phyloP scores from a whole-genome alignment of 352 stramenopile genomes.

The Globisporangium alternatum region DNA sequence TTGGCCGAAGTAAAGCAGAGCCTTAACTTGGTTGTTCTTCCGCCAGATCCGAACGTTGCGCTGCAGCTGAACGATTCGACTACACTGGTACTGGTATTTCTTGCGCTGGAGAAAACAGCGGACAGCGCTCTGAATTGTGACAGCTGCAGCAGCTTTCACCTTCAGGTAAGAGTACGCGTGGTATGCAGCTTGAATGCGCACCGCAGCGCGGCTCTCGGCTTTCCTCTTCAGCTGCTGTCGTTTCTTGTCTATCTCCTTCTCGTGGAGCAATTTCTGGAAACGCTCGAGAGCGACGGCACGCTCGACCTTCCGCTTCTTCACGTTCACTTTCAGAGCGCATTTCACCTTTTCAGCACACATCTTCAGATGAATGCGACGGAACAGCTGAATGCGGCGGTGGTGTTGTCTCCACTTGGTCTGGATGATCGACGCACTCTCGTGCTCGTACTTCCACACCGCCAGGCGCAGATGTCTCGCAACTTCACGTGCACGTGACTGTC shows the following conservation, averaged over 20 bases:
- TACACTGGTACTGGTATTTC: background rate
- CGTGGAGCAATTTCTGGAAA: slow-evolving; percentile 34
- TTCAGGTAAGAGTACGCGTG: background rate
- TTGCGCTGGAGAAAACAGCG: slow-evolving; percentile 21
- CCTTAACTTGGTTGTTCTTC: slow-evolving; percentile 4
- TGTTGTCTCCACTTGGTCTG: slow-evolving; percentile 14
- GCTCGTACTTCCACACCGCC: slow-evolving; percentile 12
- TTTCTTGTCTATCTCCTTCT: slow-evolving; percentile 26
- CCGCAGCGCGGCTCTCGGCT: slow-evolving; percentile 32
- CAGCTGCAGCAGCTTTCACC: background rate
- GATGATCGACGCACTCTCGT: slow-evolving; percentile 8
- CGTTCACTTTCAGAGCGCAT: slow-evolving; percentile 19
- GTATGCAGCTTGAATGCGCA: slow-evolving; percentile 14
- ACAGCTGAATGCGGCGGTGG: background rate
- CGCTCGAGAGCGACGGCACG: slow-evolving; percentile 28
- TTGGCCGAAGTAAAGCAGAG: slow-evolving; percentile 2
- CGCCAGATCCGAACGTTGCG: slow-evolving; percentile 14
- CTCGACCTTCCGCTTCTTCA: slow-evolving; percentile 16
- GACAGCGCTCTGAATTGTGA: slow-evolving; percentile 25
- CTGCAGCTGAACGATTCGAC: slow-evolving; percentile 9
- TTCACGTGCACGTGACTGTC: background rate
- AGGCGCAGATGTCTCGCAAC: slow-evolving; percentile 5
- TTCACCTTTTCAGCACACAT: slow-evolving; percentile 16
- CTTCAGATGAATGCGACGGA: slow-evolving; percentile 8
- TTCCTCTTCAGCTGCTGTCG: slow-evolving; percentile 21